Evolutionary conservation across 1,284 basidiomycete species (phyloP).

Genomic region (Malassezia arunalokei): DNA sequence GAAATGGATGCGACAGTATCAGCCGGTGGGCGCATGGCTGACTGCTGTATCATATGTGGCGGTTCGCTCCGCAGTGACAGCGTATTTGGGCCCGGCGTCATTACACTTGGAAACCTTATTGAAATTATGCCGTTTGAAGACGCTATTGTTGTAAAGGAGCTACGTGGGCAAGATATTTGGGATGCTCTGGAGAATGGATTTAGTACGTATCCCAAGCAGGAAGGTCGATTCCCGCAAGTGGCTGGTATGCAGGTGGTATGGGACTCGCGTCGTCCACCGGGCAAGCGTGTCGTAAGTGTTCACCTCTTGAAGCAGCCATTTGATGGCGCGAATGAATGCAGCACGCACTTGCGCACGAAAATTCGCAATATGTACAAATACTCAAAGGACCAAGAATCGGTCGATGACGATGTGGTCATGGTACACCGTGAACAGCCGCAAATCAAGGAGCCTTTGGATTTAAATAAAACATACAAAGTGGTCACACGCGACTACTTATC

Average conservation of each 20-base stretch:
- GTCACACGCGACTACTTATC: constrained; percentile 67
- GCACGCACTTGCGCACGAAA: background rate
- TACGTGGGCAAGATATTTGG: constrained; percentile 72
- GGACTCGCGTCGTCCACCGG: constrained; percentile 58
- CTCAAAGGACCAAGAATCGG: constrained; percentile 35
- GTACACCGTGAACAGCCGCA: constrained; percentile 21
- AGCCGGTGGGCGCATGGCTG: constrained; percentile 19
- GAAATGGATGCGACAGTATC: background rate
- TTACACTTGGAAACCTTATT: constrained; percentile 69
- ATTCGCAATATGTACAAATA: constrained; percentile 4
- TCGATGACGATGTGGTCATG: constrained; percentile 36
- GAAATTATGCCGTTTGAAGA: constrained; percentile 86
- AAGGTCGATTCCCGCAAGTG: constrained; percentile 79
- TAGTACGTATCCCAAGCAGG: constrained; percentile 72
- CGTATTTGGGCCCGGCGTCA: constrained; percentile 59
- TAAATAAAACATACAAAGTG: constrained; percentile 54
- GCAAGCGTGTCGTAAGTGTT: constrained; percentile 27
- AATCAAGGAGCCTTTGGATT: constrained; percentile 20
- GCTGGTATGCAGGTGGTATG: constrained; percentile 74
- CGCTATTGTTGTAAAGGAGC: constrained; percentile 62
- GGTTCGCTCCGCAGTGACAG: constrained; percentile 78
- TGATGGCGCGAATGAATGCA: constrained; percentile 13
- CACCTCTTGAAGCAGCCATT: constrained; percentile 22
- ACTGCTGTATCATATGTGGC: constrained; percentile 29
- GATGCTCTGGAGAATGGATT: constrained; percentile 65